Conservation (phyloP, 345 rosid species). For the Euphorbia peplus region DNA sequence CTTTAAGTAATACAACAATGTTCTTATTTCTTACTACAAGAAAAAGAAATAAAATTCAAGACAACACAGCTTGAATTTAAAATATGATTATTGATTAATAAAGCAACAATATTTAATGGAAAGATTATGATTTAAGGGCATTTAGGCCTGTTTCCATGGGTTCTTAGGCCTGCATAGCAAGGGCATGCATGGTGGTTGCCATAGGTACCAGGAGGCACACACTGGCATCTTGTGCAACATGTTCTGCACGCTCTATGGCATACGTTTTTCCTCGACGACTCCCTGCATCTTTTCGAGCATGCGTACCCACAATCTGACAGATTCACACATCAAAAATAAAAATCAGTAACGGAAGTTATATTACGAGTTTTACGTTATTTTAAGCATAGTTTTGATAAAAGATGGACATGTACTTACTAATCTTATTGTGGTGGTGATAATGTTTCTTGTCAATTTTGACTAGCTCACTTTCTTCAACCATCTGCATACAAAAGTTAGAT, state of each 20-base stretch:
- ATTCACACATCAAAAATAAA: neutral
- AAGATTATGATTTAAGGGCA: slow-evolving; percentile 16
- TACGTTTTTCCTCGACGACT: slow-evolving; percentile 23
- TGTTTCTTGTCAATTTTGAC: slow-evolving; percentile 21
- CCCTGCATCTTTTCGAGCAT: slow-evolving; percentile 24
- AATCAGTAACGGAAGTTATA: too few relatives aligned
- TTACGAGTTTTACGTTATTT: too few relatives aligned
- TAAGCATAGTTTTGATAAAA: too few relatives aligned
- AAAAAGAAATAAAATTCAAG: neutral
- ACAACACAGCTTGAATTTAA: neutral
- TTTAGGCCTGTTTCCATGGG: slow-evolving; percentile 24
- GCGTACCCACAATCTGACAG: slow-evolving; percentile 36
- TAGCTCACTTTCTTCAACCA: slow-evolving; percentile 18
- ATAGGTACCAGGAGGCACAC: slow-evolving; percentile 27
- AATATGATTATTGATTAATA: neutral
- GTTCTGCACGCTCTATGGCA: slow-evolving; percentile 23
- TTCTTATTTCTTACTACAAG: neutral
- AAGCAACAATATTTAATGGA: neutral
- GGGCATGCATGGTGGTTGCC: slow-evolving; percentile 26
- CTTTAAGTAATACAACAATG: neutral
- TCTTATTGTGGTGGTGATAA: slow-evolving; percentile 24
- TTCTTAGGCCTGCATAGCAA: slow-evolving; percentile 22
- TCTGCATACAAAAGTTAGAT: slow-evolving; percentile 7
- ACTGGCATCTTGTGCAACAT: slow-evolving; percentile 18
- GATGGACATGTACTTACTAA: slow-evolving; percentile 27